Base-by-base conservation (phyloP, 2,329 filamentous ascomycete species). In the Cladosporium sp. region DNA sequence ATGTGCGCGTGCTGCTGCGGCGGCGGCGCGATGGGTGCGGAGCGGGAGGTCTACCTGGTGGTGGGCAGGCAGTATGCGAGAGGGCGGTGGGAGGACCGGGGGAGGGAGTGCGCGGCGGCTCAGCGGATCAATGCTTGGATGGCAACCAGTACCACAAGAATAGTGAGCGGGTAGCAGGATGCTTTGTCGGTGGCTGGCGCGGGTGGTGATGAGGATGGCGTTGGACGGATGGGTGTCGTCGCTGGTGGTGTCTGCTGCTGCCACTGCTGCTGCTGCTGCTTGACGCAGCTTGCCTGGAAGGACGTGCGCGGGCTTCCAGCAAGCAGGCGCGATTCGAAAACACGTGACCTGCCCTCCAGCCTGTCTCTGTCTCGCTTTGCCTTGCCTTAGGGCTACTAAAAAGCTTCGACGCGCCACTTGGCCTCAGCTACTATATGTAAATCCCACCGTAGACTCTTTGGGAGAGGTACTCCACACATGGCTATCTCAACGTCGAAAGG, bases 91-190 rank as follows among this genome's bases (percentile, higher is more conserved):
- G 35, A 25, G 36, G 33, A 36, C n/a, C 18, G 45, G 16, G 41
- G 43, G 27, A 7, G 19, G 27, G 12, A 18, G 45, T 25, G 29
- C 27, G 45, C 36, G 36, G 45, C 45, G 45, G 45, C 36, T 35
- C 36, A n/a, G 43, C 35, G 29, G 36, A 48, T 40, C 45, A 48
- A 48, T 48, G 45, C 19, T 33, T 48, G 45, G n/a, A 33, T 27
- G 27, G 36, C 27, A 48, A 36, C 36, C 45, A 16, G 29, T 33
- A 48, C 36, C 27, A 27, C 45, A 33, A 33, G 18, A 48, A 48
- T 40, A 48, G 45, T 48, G 36, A 48, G 45, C 36, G 45, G 36
- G 27, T 35, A 35, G 36, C 11, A 36, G 19, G 18, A 48, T 48
- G 45, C 45, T 48, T 25, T 35, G 18, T 3, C 7, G 27, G 35